Evolutionary conservation across 2,329 filamentous ascomycete genomes (phyloP), one percentile per base, ranked within the genome.

Genomic region (Curvularia eragrostidis): DNA sequence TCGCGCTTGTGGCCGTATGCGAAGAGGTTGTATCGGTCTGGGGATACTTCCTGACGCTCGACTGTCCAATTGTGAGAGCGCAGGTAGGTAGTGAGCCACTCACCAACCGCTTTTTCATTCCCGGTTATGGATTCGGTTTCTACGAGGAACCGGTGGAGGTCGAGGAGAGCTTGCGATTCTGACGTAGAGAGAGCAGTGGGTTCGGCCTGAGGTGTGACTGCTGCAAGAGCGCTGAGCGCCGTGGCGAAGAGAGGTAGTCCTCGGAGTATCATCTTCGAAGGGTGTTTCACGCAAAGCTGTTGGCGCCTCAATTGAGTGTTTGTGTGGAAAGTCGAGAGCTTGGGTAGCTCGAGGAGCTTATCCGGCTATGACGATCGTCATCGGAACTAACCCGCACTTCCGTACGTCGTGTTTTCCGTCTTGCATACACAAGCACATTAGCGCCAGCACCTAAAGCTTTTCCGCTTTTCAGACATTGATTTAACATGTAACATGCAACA

Each of bases 91-190:
- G 85, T 81, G 5, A 97, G 83, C 77, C 89, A 92, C 47, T 84
- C 73, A 42, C 89, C 91, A 7, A 93, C 87, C 0, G 83, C 78
- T 41, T 85, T 79, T 74, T 97, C 93, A 61, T 88, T 83, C 44
- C 85, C 85, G 3, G 85, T 87, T 61, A 92, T 84, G 0, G 91
- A 96, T 48, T 89, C 83, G 43, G 89, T 89, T 56, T 89, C 82
- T 28, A 93, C 83, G n/a, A 97, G 85, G 15, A 86, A 84, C 52
- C 88, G 86, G 78, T 96, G 93, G 12, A 96, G 83, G 18, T 83
- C 82, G 42, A 96, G 82, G 0, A 97, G 83, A 59, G 82, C 78
- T 55, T 75, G 64, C 0, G 71, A 73, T 1, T 59, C 59, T 9
- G 56, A 47, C 9, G 59, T 32, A 19, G 68, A 64, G 41, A 73